Base-by-base conservation (phyloP, 176 grass and related monocot genomes). In the Hsuehochloa calcarea region DNA sequence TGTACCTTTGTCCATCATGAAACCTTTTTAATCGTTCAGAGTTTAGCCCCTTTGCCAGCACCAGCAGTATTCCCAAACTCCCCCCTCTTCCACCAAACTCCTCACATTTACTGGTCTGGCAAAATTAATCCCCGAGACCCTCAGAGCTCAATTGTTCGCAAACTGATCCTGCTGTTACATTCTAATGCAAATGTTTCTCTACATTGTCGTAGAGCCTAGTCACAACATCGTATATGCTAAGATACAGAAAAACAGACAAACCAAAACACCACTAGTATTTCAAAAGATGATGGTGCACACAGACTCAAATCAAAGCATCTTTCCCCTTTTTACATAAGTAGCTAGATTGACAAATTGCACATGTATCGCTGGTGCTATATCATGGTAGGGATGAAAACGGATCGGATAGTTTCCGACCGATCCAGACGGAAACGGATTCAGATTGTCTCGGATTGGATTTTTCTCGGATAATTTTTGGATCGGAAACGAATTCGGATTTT, bases 141-240 rank as follows among this genome's bases (percentile, higher is more conserved):
- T 27, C 19, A 61, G 75, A 41, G 7, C 12, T 63, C 6, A 38
- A 29, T 58, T 4, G 2, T 74, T 74, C 41, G 39, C 43, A 84
- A 25, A 84, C 22, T 47, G 20, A 52, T 65, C 19, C 70, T 84
- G 14, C 56, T 65, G 45, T 29, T 41, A 80, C 26, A 73, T n/a
- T 56, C 74, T 46, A 71, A 10, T 84, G 22, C 46, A 78, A 55
- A 71, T 65, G 1, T 34, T 55, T 84, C 60, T 27, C 19, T 67
- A 58, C 47, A 46, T 13, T 49, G 7, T 46, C 20, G n/a, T 38
- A 15, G 52, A 62, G 72, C 46, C 74, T 60, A 22, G n/a, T 79
- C 49, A 68, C 41, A 75, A 40, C 6, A 88, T 52, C 6, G 9
- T 7, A 54, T 55, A 71, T 88, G 51, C 62, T 75, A n/a, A 45